Evolutionary conservation across 225 moss, liverwort and hornwort species (phyloP), one percentile per base, ranked within the genome.

Genomic region (Asterella californica): DNA sequence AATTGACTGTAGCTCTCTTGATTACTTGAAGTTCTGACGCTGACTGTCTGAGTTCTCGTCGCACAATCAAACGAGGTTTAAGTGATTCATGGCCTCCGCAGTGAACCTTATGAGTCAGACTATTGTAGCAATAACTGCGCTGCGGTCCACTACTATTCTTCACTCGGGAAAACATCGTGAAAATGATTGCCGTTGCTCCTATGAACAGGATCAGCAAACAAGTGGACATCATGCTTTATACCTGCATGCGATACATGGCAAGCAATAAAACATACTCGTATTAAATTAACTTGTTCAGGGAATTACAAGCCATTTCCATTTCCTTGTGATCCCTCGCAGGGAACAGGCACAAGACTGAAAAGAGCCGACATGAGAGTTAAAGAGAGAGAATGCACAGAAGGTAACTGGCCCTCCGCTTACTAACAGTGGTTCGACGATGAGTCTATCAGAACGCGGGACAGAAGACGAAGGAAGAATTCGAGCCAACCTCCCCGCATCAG

Each of bases 201-300:
- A 76, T 34, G n/a, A 59, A 73, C 33, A 70, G 83, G 22, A 80
- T 37, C 69, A 62, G 42, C 63, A 63, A 21, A 33, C 25, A 78
- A 63, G 5, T 78, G 46, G 25, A 45, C 9, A 46, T 78, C 78
- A 78, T 78, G 47, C 19, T 63, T 78, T 66, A 78, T 27, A 63
- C 78, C 78, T 66, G 78, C 78, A 63, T 52, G 66, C 25, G 66
- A 65, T 78, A 64, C 63, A 78, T 47, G 76, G 37, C 76, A 77
- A 77, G 46, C 37, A 66, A 49, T 30, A 48, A 30, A 78, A 65
- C 29, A 29, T 19, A 59, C 59, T 76, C 76, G 60, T 10, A 33
- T 25, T 14, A 47, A 37, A 9, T 3, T n/a, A n/a, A 72, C 10
- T 72, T n/a, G 24, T 46, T 27, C 11, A 49, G 0, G n/a, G 19